These are phyloP conservation scores for Adansonia grandidieri DNA, from an alignment of 441 rosid species.

Conservation along the genomic window DNA sequence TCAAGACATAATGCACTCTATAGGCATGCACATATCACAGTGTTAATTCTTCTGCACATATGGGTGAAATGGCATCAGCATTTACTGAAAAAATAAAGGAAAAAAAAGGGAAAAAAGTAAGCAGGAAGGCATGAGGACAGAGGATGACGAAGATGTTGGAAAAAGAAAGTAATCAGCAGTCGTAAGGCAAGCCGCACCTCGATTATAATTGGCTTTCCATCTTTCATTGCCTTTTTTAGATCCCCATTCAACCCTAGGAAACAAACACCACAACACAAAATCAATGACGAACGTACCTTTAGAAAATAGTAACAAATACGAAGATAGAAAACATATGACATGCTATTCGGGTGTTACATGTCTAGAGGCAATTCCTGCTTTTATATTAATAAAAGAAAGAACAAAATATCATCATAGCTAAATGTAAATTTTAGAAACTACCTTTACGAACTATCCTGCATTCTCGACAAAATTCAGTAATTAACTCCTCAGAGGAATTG, in stretches of 20 bases:
- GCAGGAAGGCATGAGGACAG: not conserved
- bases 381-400: not conserved
- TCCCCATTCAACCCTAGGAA: slow-evolving; percentile 94
- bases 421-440: slow-evolving; percentile 35
- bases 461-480: slow-evolving; percentile 94
- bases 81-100: not conserved
- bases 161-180: slow-evolving; percentile 5
- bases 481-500: slow-evolving; percentile 82
- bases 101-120: not conserved
- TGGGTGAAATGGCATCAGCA: not conserved
- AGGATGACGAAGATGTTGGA: not conserved
- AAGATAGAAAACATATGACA: slow-evolving; percentile 23
- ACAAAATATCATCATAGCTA: slow-evolving; percentile 12
- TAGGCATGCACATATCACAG: not conserved
- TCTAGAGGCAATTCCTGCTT: slow-evolving; percentile 7
- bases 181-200: slow-evolving; percentile 59
- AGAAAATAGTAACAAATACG: slow-evolving; percentile 10
- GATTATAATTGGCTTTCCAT: slow-evolving; percentile 96
- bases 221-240: slow-evolving; percentile 99
- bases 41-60: not conserved
- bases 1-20: slow-evolving; percentile 7
- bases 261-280: slow-evolving; percentile 29
- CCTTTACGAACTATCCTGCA: slow-evolving; percentile 99
- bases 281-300: slow-evolving; percentile 18
- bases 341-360: not conserved